Evolutionary conservation across 2,329 filamentous ascomycete species (phyloP).

Genomic region (Botryotinia convoluta): DNA sequence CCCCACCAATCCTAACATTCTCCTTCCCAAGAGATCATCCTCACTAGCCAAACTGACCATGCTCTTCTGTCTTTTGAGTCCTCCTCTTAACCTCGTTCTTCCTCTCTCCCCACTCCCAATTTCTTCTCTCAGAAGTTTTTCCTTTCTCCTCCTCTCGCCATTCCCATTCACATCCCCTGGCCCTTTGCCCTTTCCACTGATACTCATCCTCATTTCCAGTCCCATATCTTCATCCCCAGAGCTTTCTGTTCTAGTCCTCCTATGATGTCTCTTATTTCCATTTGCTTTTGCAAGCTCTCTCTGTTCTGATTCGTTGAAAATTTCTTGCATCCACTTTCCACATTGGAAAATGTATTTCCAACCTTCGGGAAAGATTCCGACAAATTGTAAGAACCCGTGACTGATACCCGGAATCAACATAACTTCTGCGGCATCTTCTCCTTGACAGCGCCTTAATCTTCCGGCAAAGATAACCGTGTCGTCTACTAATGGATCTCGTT

Average conservation of each 20-base stretch:
- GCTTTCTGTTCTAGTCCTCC: conserved; percentile 31
- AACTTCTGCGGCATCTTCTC: conserved; percentile 76
- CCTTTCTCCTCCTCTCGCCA: conserved; percentile 19
- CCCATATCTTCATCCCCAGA: conserved; percentile 74
- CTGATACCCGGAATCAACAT: conserved; percentile 83
- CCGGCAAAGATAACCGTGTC: conserved; percentile 97
- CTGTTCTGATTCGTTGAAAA: conserved; percentile 57
- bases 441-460: conserved; percentile 75
- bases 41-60: conserved; percentile 53
- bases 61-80: conserved; percentile 44
- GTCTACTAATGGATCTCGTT: conserved; percentile 91
- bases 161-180: conserved; percentile 22
- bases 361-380: conserved; percentile 80
- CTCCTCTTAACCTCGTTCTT: conserved; percentile 45
- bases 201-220: conserved; percentile 72
- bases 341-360: conserved; percentile 84
- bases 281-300: conserved; percentile 38
- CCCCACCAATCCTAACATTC: conserved; percentile 54
- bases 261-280: conserved; percentile 23
- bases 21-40: conserved; percentile 53
- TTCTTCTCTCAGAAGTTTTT: conserved; percentile 43
- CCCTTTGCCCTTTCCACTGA: conserved; percentile 24
- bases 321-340: conserved; percentile 75
- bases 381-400: conserved; percentile 93
- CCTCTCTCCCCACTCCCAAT: conserved; percentile 32